Percentiles rank a stretch among this genome's conserved stretches.
Evolutionary conservation across 1,284 basidiomycete species (phyloP).

Genomic region (Chiua sp.): DNA sequence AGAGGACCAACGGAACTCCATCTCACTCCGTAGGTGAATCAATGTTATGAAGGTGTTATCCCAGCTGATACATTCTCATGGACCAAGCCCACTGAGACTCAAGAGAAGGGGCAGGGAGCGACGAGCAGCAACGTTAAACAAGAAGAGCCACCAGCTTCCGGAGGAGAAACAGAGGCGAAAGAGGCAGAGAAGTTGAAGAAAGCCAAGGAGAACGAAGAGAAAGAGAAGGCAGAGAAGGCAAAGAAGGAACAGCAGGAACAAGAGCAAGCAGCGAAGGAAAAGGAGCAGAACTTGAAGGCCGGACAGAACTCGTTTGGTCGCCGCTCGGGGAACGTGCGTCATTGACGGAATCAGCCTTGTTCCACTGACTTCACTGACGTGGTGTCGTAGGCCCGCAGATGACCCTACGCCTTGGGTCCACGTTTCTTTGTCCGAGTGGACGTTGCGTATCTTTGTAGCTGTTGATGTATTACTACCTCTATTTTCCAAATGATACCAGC

Average conservation of each 20-base stretch:
- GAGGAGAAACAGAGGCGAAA: not conserved
- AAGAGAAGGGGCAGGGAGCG: not conserved
- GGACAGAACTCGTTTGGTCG: not conserved
- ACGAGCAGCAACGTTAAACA: not conserved
- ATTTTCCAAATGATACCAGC: not conserved
- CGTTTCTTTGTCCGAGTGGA: slow-evolving; percentile 6
- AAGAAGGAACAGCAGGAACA: not conserved
- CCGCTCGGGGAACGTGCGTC: slow-evolving; percentile 7
- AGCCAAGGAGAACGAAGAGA: too few relatives aligned
- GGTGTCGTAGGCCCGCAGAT: slow-evolving; percentile 3
- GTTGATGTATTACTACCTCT: slow-evolving; percentile 4
- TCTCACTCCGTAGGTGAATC: slow-evolving; percentile 11
- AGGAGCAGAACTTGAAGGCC: not conserved
- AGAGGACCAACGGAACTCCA: not conserved
- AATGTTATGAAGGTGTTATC: not conserved
- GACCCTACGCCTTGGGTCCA: not conserved
- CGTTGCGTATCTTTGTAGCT: slow-evolving; percentile 13
- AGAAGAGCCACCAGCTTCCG: not conserved
- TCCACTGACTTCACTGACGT: not conserved
- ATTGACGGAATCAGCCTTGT: not conserved
- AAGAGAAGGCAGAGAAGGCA: not conserved
- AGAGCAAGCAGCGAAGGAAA: not conserved
- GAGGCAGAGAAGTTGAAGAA: not conserved
- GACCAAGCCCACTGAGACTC: not conserved
- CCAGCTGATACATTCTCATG: slow-evolving; percentile 4